Base-by-base conservation (phyloP, 1,284 basidiomycete species). In the Acaromyces ingoldii region DNA sequence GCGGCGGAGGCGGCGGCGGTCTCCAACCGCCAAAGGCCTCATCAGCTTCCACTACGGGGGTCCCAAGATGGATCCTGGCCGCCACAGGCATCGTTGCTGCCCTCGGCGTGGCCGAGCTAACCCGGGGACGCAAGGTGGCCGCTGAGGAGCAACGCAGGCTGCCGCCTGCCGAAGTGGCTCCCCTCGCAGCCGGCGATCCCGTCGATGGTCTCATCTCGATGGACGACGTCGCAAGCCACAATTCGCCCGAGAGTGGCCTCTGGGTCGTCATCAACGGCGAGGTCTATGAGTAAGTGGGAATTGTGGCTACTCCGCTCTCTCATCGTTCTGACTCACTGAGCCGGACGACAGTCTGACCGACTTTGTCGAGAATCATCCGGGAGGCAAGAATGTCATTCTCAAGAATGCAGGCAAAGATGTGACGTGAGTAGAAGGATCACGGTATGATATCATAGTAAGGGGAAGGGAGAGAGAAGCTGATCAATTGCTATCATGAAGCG, bases 391-490 rank as follows among this genome's bases (percentile, higher is more conserved):
- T 50, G 84, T 89, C 63, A 86, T 91, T 60, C 74, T 91, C 29
- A 85, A 84, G 64, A 86, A 89, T 64, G 88, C 83, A 6, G 88
- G 89, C 15, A 81, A 80, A 57, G 87, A 90, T 74, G 87, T 85
- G 24, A 90, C 88, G 78, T 79, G 57, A 63, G 79, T 76, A 9
- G 17, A 28, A n/a, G n/a, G 6, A 13, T 10, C 36, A 15, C 21
- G 9, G 15, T 19, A 22, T 9, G 9, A n/a, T 7, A 6, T 7
- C 36, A 17, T 7, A 10, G 36, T 6, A 34, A n/a, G 17, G 31
- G 31, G 31, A 10, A 10, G 17, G 31, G 31, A 10, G 31, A 10
- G 31, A 34, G 31, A 34, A 10, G 31, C 31, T 34, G 31, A 10
- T 34, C 31, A n/a, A 10, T 34, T 34, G 10, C 36, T 22, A 7